Conservation (phyloP, 805 yeast genomes). For the Clavispora fructus region DNA sequence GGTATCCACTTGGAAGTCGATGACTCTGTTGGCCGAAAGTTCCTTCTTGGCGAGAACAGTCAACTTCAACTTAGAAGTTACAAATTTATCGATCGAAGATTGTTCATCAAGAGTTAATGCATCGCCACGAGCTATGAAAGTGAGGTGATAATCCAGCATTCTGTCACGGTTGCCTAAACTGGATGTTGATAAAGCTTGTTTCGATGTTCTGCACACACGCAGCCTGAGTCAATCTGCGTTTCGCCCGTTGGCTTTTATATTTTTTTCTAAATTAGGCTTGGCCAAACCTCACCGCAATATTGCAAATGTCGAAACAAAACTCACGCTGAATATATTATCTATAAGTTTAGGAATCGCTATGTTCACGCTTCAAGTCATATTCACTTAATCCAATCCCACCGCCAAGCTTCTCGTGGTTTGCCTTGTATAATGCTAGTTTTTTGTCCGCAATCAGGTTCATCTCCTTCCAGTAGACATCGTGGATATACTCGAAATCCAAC, state of each 20-base stretch:
- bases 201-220: not conserved
- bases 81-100: slow-evolving; percentile 7
- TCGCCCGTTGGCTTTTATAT: not conserved
- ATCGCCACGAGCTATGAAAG: slow-evolving; percentile 14
- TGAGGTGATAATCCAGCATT: slow-evolving; percentile 3
- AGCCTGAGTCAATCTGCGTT: not conserved
- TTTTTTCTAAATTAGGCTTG: too few species aligned
- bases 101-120: slow-evolving; percentile 6
- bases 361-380: slow-evolving; percentile 38
- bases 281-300: too few species aligned
- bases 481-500: slow-evolving; percentile 48
- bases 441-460: slow-evolving; percentile 39
- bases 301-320: not conserved
- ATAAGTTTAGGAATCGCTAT: not conserved
- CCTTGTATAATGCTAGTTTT: slow-evolving; percentile 28
- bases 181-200: not conserved
- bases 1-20: slow-evolving; percentile 14
- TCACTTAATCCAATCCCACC: slow-evolving; percentile 51
- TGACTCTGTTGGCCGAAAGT: slow-evolving; percentile 13
- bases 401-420: slow-evolving; percentile 41
- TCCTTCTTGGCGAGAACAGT: slow-evolving; percentile 9
- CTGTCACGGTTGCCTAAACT: not conserved
- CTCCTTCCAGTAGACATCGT: slow-evolving; percentile 49
- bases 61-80: slow-evolving; percentile 7
- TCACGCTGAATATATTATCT: not conserved